phyloP scores from a whole-genome alignment of 2,329 filamentous ascomycete species.

The Trichoderma sp. region DNA sequence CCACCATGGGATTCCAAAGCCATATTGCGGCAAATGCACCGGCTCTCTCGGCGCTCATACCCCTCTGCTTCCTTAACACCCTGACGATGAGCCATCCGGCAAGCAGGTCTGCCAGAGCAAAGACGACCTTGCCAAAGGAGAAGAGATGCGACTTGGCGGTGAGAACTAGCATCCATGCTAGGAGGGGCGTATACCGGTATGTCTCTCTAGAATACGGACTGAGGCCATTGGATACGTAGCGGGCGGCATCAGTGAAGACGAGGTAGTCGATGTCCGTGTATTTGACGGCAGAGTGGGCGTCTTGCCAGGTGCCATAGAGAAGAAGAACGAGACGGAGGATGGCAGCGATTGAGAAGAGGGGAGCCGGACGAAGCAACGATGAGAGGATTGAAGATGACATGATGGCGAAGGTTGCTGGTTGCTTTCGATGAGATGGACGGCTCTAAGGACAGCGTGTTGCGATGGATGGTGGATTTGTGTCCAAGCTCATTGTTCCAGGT shows the following conservation, averaged over 20 bases:
- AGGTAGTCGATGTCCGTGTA: constrained; percentile 99
- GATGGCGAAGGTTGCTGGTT: constrained; percentile 19
- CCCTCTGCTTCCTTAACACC: constrained; percentile 35
- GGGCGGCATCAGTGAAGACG: constrained; percentile 93
- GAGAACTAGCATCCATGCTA: constrained; percentile 87
- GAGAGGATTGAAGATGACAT: constrained; percentile 19
- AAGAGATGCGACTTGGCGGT: constrained; percentile 65
- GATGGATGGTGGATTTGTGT: not conserved
- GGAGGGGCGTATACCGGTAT: constrained; percentile 91
- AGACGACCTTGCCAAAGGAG: constrained; percentile 82
- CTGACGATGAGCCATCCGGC: constrained; percentile 73
- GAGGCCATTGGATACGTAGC: constrained; percentile 62
- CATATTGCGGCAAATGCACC: constrained; percentile 81
- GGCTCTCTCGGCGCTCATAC: constrained; percentile 53
- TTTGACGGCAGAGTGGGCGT: constrained; percentile 86
- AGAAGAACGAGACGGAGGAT: constrained; percentile 71
- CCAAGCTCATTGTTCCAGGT: not conserved
- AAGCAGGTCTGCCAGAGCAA: constrained; percentile 77
- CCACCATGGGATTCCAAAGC: constrained; percentile 97
- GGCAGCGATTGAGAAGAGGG: constrained; percentile 56
- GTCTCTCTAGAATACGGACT: constrained; percentile 89
- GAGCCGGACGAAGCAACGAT: constrained; percentile 34
- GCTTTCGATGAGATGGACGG: not conserved
- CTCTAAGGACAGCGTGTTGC: constrained; percentile 18
- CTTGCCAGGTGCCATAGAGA: constrained; percentile 88